Evolutionary conservation across 306 rosid genomes (phyloP), one percentile per base, ranked within the genome.

Genomic region (Adenanthera pavonina): DNA sequence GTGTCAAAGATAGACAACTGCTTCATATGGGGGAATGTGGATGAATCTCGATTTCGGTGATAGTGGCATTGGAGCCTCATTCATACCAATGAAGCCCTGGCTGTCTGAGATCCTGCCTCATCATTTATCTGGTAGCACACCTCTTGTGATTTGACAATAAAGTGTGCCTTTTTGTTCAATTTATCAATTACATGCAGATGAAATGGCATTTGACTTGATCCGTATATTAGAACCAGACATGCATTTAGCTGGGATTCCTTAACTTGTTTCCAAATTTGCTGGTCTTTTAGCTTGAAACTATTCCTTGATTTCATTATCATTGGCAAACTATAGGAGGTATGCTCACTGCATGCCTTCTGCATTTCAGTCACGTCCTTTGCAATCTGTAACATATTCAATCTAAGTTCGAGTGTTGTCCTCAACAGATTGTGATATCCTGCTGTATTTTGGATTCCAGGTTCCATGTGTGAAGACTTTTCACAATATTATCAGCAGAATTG

Each of bases 401-500:
- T 52, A 5, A 52, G 59, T 16, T 57, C 33, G 68, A 13, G 43
- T 61, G 33, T 33, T 13, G 34, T 5, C 17, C 5, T 61, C 68
- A 33, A 61, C 6, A 62, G 88, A 84, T 83, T 85, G 66, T 89
- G 84, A 84, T 83, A 2, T 76, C 83, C 52, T 80, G 69, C 59
- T 80, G 34, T 71, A 70, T 71, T 82, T 77, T 85, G 84, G 38
- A 72, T 79, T 87, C 49, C 90, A 91, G 97, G 88, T 84, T 90
- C 88, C 69, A 89, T 86, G 91, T 68, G 57, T 84, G 20, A 3
- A 8, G 46, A 86, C 72, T 87, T 83, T 38, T 33, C 74, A 81
- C 53, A 81, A 84, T 67, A 78, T 82, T 86, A 81, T 66, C 81
- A 74, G 83, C 89, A 85, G 61, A 88, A 87, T 85, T 91, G 94